phyloP scores from a whole-genome alignment of 2,329 filamentous ascomycete species.

The Stachybotrys chartarum region DNA sequence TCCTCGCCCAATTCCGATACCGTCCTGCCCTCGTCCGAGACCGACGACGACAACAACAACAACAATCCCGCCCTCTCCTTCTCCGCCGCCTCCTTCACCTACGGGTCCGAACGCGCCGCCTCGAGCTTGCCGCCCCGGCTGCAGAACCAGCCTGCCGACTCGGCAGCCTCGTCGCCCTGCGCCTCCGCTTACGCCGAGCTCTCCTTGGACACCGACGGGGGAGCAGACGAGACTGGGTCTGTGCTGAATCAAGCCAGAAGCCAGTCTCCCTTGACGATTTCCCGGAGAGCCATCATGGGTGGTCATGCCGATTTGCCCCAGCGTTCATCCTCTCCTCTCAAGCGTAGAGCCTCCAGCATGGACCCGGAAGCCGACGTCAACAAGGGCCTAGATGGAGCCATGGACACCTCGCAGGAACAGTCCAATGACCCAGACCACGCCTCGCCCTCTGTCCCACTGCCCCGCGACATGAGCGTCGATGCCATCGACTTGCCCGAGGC shows the following conservation, averaged over 20 bases:
- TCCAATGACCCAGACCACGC: slow-evolving; percentile 8
- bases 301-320: slow-evolving; percentile 50
- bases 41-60: slow-evolving; percentile 43
- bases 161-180: slow-evolving; percentile 51
- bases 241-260: slow-evolving; percentile 32
- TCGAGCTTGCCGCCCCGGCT: slow-evolving; percentile 46
- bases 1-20: slow-evolving; percentile 35
- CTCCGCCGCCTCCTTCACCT: slow-evolving; percentile 31
- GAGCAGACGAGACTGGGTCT: slow-evolving; percentile 37
- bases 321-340: slow-evolving; percentile 57
- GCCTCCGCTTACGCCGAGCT: slow-evolving; percentile 48
- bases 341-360: slow-evolving; percentile 57
- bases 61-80: slow-evolving; percentile 45
- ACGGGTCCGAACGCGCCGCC: slow-evolving; percentile 32
- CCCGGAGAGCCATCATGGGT: slow-evolving; percentile 51
- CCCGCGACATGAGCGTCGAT: slow-evolving; percentile 35
- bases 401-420: slow-evolving; percentile 25
- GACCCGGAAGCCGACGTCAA: slow-evolving; percentile 38
- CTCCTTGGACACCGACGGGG: slow-evolving; percentile 48
- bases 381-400: slow-evolving; percentile 37
- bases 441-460: slow-evolving; percentile 11
- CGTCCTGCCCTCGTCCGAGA: slow-evolving; percentile 46
- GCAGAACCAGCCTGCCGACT: slow-evolving; percentile 40
- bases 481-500: slow-evolving; percentile 19
- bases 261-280: slow-evolving; percentile 45